Percentiles rank a stretch among this genome's conserved stretches.
phyloP scores from a whole-genome alignment of 352 stramenopile species.

The Phytophthora tentaculata region DNA sequence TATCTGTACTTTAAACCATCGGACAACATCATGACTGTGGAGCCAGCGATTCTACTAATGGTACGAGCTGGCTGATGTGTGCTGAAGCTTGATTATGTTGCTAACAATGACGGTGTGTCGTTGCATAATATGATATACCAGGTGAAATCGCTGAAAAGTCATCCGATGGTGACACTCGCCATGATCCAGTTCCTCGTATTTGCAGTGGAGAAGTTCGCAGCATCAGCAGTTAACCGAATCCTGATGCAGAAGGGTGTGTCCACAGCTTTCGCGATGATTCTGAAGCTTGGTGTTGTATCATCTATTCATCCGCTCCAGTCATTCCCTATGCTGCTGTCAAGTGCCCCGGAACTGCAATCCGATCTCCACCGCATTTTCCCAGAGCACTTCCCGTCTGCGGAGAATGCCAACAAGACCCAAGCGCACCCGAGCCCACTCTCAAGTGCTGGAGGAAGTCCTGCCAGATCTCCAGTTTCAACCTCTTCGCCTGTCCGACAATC shows the following conservation, averaged over 20 bases:
- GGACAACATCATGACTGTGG: conserved; percentile 86
- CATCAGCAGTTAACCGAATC: conserved; percentile 70
- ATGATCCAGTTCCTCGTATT: conserved; percentile 90
- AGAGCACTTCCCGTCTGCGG: conserved; percentile 77
- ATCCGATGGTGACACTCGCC: conserved; percentile 79
- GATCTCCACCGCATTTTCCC: conserved; percentile 85
- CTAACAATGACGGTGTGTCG: conserved; percentile 7
- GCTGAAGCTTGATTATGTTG: background rate
- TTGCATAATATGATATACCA: conserved; percentile 19
- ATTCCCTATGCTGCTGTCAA: conserved; percentile 77
- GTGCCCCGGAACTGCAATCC: conserved; percentile 67
- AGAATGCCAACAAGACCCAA: conserved; percentile 46
- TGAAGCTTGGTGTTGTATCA: conserved; percentile 78
- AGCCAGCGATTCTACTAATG: conserved; percentile 86
- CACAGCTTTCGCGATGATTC: conserved; percentile 71
- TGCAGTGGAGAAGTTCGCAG: conserved; percentile 86
- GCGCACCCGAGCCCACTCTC: conserved; percentile 39
- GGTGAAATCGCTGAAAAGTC: conserved; percentile 88
- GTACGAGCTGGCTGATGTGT: conserved; percentile 30
- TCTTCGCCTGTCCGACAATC: conserved; percentile 52
- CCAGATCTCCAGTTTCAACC: conserved; percentile 44
- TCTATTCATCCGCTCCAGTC: conserved; percentile 76
- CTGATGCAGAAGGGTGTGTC: conserved; percentile 88
- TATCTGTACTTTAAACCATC: conserved; percentile 85
- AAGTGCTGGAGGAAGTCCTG: conserved; percentile 47